phyloP scores from a whole-genome alignment of 352 stramenopile species.

The Globisporangium ultimum region DNA sequence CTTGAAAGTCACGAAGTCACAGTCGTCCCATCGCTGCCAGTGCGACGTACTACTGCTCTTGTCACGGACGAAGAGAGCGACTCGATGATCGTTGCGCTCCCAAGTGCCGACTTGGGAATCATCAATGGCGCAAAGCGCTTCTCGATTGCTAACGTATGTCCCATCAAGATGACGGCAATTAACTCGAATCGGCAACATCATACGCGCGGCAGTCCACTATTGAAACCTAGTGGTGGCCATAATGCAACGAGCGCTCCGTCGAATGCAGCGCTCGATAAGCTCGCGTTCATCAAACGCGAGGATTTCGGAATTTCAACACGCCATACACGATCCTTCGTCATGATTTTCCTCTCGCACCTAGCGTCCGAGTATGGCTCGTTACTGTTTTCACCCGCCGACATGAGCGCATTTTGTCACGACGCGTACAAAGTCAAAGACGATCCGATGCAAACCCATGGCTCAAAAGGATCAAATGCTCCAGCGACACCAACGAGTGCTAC shows the following conservation, averaged over 20 bases:
- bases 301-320: slow-evolving; percentile 45
- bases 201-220: neutral
- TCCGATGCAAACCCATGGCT: too few species aligned
- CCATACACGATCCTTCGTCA: slow-evolving; percentile 33
- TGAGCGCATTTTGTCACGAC: slow-evolving; percentile 58
- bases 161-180: slow-evolving; percentile 6
- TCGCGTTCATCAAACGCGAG: slow-evolving; percentile 23
- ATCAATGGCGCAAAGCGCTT: slow-evolving; percentile 46
- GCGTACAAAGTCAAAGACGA: slow-evolving; percentile 12
- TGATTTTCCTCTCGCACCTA: slow-evolving; percentile 45
- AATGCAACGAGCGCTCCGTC: neutral
- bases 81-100: neutral
- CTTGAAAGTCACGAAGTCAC: slow-evolving; percentile 66
- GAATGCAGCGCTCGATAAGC: slow-evolving; percentile 25
- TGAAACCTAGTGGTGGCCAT: too few species aligned
- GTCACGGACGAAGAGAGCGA: slow-evolving; percentile 1
- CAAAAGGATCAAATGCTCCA: slow-evolving; percentile 8
- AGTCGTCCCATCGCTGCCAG: slow-evolving; percentile 17
- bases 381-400: slow-evolving; percentile 58
- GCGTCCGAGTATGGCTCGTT: slow-evolving; percentile 48
- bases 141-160: slow-evolving; percentile 20
- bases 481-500: neutral
- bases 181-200: neutral
- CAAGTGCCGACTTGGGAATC: slow-evolving; percentile 30
- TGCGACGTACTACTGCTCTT: neutral